These are phyloP conservation scores for Geotrichum candidum DNA, from an alignment of 1,139 yeast species.

Conservation along the genomic window DNA sequence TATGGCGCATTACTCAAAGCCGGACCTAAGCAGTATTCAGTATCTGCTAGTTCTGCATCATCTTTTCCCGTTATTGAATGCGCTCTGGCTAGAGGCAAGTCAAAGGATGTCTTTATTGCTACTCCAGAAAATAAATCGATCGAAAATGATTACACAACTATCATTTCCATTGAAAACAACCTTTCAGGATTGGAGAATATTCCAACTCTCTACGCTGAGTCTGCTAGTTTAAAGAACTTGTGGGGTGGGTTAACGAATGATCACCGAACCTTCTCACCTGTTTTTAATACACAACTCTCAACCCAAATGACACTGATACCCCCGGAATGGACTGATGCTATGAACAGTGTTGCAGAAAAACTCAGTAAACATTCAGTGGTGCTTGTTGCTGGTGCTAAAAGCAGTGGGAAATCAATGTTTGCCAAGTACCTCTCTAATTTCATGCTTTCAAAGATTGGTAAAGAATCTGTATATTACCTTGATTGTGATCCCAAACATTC, in stretches of 20 bases:
- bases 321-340: constrained; percentile 27
- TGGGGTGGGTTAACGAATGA: constrained; percentile 15
- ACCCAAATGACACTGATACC: constrained; percentile 19
- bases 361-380: constrained; percentile 24
- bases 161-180: constrained; percentile 39
- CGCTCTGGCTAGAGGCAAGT: constrained; percentile 37
- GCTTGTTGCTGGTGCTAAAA: constrained; percentile 58
- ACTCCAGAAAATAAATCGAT: constrained; percentile 15
- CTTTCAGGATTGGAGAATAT: constrained; percentile 46
- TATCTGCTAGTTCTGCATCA: constrained; percentile 46
- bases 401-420: constrained; percentile 80
- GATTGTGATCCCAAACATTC: constrained; percentile 94
- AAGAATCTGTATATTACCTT: constrained; percentile 41
- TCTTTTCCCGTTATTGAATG: constrained; percentile 54
- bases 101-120: constrained; percentile 30
- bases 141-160: constrained; percentile 39
- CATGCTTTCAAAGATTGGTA: constrained; percentile 23
- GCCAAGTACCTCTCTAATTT: constrained; percentile 51
- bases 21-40: constrained; percentile 19
- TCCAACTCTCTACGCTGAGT: constrained; percentile 37
- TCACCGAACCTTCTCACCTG: constrained; percentile 15
- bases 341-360: constrained; percentile 13
- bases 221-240: constrained; percentile 36
- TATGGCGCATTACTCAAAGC: constrained; percentile 46
- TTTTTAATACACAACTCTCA: constrained; percentile 18